A percentile compares a stretch with the other conserved stretches of the same genome.
Conservation (phyloP, 2,329 filamentous ascomycete species). For the Ascomycota sp. region DNA sequence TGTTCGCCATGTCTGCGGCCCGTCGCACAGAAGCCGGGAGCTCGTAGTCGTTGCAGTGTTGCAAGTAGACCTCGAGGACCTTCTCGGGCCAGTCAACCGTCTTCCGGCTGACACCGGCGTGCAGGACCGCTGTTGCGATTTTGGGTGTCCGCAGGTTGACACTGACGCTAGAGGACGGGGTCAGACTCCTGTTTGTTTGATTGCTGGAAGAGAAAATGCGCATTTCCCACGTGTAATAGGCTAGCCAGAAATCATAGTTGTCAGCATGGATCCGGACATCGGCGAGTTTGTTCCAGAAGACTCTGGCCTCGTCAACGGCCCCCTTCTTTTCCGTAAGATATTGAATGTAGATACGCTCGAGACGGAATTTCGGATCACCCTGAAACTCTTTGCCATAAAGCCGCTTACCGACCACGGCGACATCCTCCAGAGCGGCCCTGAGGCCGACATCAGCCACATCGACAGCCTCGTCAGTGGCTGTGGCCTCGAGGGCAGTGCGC, state of each 20-base stretch:
- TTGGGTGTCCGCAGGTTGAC: conserved; percentile 42
- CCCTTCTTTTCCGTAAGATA: conserved; percentile 73
- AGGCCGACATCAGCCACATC: conserved; percentile 85
- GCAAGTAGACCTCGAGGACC: conserved; percentile 51
- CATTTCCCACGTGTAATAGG: conserved; percentile 87
- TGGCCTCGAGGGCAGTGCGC: conserved; percentile 57
- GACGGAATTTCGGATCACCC: conserved; percentile 72
- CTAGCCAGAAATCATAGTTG: conserved; percentile 84
- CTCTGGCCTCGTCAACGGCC: conserved; percentile 55
- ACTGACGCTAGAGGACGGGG: conserved; percentile 19
- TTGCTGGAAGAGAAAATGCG: conserved; percentile 29
- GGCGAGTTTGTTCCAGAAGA: conserved; percentile 53
- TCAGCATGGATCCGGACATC: conserved; percentile 44
- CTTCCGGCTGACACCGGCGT: conserved; percentile 41
- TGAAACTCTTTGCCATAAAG: conserved; percentile 56
- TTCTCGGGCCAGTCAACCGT: conserved; percentile 60
- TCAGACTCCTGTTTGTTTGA: conserved; percentile 29
- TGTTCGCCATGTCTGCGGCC: conserved; percentile 54
- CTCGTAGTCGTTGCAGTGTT: conserved; percentile 82
- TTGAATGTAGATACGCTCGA: conserved; percentile 83
- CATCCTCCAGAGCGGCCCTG: conserved; percentile 65
- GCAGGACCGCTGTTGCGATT: conserved; percentile 55
- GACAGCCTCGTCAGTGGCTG: conserved; percentile 59
- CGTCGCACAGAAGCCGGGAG: conserved; percentile 52
- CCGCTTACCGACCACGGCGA: conserved; percentile 56